Base-by-base conservation (phyloP, 2,329 filamentous ascomycete species). In the Cryphonectria nitschkei region DNA sequence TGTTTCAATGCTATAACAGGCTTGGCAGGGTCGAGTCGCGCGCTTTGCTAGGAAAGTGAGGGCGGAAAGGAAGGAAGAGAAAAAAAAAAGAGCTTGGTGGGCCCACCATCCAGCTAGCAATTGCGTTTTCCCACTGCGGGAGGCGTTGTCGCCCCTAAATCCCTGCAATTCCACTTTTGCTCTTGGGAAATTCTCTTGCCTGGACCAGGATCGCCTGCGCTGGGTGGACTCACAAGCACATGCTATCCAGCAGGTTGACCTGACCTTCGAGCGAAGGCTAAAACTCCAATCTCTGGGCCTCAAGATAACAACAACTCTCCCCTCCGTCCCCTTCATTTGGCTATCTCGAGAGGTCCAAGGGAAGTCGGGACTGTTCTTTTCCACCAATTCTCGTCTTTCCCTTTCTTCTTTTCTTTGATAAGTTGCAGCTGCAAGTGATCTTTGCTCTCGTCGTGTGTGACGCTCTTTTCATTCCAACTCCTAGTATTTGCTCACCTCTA, bases 141-240 rank as follows among this genome's bases (percentile, higher is more conserved):
- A 26, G 26, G 61, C 32, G 61, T 29, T 52, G 63, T 65, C 63
- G 29, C 63, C 63, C 63, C 63, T 65, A 16, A 52, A 65, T 65
- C 63, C 63, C 34, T 50, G 63, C 41, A n/a, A 50, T 50, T 34
- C 43, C 63, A 16, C 46, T 11, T 16, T 3, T 16, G 16, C 29
- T 50, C 41, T 46, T 34, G 16, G 29, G 63, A 65, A 65, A 65
- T 65, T 65, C 63, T 65, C 63, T 34, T 50, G 43, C 41, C 32
- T 65, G 29, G 63, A 32, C 63, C 41, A 11, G 63, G 63, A 65
- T 65, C 14, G 39, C 61, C 13, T 64, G 56, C 14, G 6, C 34
- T 39, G 19, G 26, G 5, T 29, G 26, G 61, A 3, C 41, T 29
- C 41, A 29, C 26, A 46, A 65, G 41, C 41, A 50, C 41, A 65